Evolutionary conservation across 2,329 filamentous ascomycete species (phyloP).

Genomic region (Xylaria sp.): DNA sequence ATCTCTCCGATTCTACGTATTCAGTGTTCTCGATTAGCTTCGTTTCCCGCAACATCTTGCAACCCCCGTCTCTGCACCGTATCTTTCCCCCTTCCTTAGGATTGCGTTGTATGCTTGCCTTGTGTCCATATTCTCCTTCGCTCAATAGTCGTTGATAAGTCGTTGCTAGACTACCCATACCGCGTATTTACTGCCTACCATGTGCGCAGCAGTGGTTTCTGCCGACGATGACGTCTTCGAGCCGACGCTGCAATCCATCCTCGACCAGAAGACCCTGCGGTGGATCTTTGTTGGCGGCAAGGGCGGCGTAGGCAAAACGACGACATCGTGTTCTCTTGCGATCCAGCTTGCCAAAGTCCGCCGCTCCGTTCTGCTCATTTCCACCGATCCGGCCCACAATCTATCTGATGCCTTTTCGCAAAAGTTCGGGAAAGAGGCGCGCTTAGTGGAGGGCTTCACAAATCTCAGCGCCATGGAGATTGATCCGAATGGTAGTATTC

Average conservation of each 20-base stretch:
- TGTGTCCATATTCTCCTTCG: background rate
- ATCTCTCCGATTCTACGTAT: conserved; percentile 25
- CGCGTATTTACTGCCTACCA: conserved; percentile 35
- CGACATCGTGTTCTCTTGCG: conserved; percentile 97
- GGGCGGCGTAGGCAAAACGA: conserved; percentile 98
- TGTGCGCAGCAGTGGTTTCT: conserved; percentile 59
- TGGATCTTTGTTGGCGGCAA: conserved; percentile 99
- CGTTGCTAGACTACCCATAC: background rate
- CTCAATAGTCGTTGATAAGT: background rate
- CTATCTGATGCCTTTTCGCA: conserved; percentile 97
- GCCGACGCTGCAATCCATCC: conserved; percentile 91
- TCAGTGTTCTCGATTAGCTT: background rate
- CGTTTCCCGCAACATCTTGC: background rate
- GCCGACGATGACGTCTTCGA: conserved; percentile 83
- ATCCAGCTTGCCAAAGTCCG: conserved; percentile 97
- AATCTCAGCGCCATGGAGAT: conserved; percentile 99
- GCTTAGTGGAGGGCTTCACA: conserved; percentile 88
- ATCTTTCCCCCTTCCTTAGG: background rate
- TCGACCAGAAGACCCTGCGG: conserved; percentile 93
- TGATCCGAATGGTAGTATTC: conserved; percentile 97
- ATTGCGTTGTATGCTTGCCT: background rate
- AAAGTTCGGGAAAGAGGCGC: conserved; percentile 99
- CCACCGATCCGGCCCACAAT: conserved; percentile 98
- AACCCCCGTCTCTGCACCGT: background rate
- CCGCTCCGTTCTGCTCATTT: conserved; percentile 96